Conservation (phyloP, 352 stramenopile species). For the Phytophthora foliorum region DNA sequence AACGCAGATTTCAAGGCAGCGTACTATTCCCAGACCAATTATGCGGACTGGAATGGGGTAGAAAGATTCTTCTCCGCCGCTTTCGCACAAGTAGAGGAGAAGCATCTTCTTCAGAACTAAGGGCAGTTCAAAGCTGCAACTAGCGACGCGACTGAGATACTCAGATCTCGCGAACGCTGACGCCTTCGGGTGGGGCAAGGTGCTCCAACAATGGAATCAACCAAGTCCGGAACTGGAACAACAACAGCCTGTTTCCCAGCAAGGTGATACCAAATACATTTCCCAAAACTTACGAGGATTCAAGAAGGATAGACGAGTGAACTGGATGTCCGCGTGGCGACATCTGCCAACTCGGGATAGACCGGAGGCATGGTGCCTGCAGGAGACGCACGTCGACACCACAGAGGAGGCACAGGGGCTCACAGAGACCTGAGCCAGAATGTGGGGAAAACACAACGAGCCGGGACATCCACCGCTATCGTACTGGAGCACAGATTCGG, state of each 20-base stretch:
- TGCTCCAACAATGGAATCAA: background rate
- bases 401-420: background rate
- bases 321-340: background rate
- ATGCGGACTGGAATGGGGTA: too few species aligned
- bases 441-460: background rate
- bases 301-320: background rate
- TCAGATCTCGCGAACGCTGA: background rate
- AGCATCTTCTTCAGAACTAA: too few species aligned
- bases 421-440: background rate
- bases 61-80: too few species aligned
- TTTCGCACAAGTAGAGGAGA: too few species aligned
- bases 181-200: background rate
- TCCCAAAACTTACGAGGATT: background rate
- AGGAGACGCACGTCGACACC: background rate
- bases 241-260: too few species aligned
- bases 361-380: background rate
- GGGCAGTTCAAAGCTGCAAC: too few species aligned
- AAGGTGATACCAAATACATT: background rate
- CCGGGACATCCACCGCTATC: background rate
- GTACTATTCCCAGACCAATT: too few species aligned
- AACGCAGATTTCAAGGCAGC: too few species aligned
- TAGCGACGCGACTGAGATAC: too few species aligned
- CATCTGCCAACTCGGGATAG: background rate
- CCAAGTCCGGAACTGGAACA: too few species aligned
- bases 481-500: background rate